These are phyloP conservation scores for Picea glauca DNA, from an alignment of 75 land plant species.

Conservation along the genomic window DNA sequence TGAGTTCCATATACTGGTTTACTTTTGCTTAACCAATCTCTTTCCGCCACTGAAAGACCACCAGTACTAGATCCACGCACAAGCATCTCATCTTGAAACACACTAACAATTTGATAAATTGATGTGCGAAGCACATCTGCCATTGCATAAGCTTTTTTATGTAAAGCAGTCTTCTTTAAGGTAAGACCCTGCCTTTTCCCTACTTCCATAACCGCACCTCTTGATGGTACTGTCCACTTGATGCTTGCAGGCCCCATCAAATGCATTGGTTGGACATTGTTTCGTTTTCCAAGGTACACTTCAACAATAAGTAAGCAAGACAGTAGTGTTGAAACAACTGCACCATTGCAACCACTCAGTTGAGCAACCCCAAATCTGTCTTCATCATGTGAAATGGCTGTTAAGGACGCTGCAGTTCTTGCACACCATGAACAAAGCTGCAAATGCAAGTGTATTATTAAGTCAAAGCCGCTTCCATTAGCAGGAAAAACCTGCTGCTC, in stretches of 20 bases:
- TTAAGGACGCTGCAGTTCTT: conserved; percentile 53
- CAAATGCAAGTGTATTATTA: not conserved
- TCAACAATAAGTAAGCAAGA: conserved; percentile 83
- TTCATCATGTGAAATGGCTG: conserved; percentile 69
- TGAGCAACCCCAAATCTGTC: conserved; percentile 96
- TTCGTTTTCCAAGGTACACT: conserved; percentile 85
- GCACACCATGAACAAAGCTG: conserved; percentile 94
- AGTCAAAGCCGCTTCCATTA: not conserved
- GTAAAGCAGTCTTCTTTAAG: conserved; percentile 44
- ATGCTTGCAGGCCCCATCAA: conserved; percentile 64
- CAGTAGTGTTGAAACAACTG: conserved; percentile 65
- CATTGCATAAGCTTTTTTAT: conserved; percentile 72
- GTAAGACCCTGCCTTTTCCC: conserved; percentile 30
- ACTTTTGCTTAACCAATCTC: conserved; percentile 69
- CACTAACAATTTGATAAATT: conserved; percentile 71
- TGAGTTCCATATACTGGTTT: conserved; percentile 75
- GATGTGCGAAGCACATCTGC: conserved; percentile 82
- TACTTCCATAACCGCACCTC: conserved; percentile 26
- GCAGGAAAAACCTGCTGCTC: not conserved
- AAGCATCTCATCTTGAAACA: conserved; percentile 74
- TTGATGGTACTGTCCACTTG: conserved; percentile 72
- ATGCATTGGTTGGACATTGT: conserved; percentile 43
- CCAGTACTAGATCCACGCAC: conserved; percentile 18
- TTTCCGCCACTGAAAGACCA: conserved; percentile 55
- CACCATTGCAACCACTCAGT: conserved; percentile 75